Percentiles rank a stretch among this genome's conserved stretches.
These are phyloP conservation scores for Cadophora malorum DNA, from an alignment of 2,329 filamentous ascomycete species.

Conservation along the genomic window DNA sequence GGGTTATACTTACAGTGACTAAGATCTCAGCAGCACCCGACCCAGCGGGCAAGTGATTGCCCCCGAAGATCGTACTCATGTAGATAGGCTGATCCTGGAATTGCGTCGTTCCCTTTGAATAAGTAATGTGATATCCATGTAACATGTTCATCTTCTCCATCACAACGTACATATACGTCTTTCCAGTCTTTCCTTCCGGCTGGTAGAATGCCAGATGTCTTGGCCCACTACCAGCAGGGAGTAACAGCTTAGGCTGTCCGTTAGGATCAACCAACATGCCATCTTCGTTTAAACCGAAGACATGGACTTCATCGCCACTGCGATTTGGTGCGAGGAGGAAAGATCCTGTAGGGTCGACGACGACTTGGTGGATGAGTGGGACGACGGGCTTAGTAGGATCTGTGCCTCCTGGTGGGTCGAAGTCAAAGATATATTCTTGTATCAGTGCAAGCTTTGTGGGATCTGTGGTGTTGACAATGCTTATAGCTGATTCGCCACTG, in stretches of 20 bases:
- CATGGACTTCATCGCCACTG: conserved; percentile 53
- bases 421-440: not conserved
- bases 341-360: conserved; percentile 55
- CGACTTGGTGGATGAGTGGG: conserved; percentile 55
- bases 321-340: conserved; percentile 59
- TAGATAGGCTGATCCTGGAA: conserved; percentile 1
- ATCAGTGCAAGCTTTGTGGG: not conserved
- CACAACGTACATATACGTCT: conserved; percentile 44
- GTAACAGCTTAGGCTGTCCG: not conserved
- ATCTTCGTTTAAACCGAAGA: conserved; percentile 46
- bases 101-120: not conserved
- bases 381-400: not conserved
- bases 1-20: conserved; percentile 15
- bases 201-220: conserved; percentile 55
- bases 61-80: conserved; percentile 2
- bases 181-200: conserved; percentile 12
- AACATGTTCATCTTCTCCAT: conserved; percentile 22
- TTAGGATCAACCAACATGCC: not conserved
- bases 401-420: not conserved
- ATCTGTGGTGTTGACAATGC: conserved; percentile 9
- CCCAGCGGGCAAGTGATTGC: conserved; percentile 2
- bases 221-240: conserved; percentile 53
- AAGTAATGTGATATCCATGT: conserved; percentile 14
- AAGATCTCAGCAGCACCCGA: conserved; percentile 19
- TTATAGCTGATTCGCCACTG: conserved; percentile 15